A percentile compares a stretch with the other conserved stretches of the same genome.
Conservation (phyloP, 331 rosid genomes). For the Rosa hybrid region DNA sequence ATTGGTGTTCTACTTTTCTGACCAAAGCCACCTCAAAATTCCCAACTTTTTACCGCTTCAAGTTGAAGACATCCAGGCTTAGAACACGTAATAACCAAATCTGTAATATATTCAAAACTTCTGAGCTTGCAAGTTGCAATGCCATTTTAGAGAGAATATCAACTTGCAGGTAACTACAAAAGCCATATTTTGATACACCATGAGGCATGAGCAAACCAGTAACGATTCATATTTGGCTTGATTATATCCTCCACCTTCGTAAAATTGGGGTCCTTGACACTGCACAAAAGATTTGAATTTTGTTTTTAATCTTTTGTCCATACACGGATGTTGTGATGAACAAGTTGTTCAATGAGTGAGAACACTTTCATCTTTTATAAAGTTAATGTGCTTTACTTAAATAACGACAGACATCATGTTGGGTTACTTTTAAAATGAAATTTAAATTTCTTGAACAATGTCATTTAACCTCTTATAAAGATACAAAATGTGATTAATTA, state of each 20-base stretch:
- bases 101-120: neutral
- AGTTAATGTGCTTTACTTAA: no score
- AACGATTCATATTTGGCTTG: neutral
- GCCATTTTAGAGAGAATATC: conserved; percentile 3
- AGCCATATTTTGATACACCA: neutral
- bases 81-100: neutral
- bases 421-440: no score
- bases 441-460: no score
- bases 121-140: neutral
- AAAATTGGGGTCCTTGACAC: neutral
- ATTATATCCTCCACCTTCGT: neutral
- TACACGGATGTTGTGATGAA: neutral
- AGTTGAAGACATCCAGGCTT: conserved; percentile 2
- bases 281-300: neutral
- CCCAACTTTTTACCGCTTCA: conserved; percentile 5
- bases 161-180: conserved; percentile 1
- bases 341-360: neutral
- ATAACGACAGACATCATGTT: no score
- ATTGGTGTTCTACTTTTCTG: neutral
- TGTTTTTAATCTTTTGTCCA: neutral
- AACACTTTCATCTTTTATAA: neutral
- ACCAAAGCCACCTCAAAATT: neutral
- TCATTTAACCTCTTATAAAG: no score
- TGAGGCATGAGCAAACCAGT: neutral
- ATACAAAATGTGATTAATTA: no score